phyloP scores from a whole-genome alignment of 805 yeast species.

The Candida xyloterini region DNA sequence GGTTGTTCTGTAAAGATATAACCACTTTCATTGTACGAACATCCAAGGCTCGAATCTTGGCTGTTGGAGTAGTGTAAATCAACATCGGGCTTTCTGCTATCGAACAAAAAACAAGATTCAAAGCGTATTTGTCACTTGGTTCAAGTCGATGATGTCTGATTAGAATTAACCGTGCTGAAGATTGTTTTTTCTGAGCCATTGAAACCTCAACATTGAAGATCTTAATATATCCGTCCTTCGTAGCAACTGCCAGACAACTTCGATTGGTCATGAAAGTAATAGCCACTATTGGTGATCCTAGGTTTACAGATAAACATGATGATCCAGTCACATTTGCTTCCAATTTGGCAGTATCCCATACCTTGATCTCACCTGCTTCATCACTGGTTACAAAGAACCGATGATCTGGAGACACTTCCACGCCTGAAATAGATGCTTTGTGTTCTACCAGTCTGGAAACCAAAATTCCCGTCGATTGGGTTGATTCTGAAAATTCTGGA shows the following conservation, averaged over 20 bases:
- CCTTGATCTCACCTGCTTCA: conserved; percentile 62
- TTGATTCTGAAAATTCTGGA: background rate
- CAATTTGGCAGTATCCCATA: conserved; percentile 74
- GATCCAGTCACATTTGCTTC: conserved; percentile 58
- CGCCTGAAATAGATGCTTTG: conserved; percentile 50
- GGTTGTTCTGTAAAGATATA: conserved; percentile 48
- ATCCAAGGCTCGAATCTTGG: conserved; percentile 53
- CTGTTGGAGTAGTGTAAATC: conserved; percentile 49
- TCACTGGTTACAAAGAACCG: conserved; percentile 76
- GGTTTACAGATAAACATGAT: conserved; percentile 44
- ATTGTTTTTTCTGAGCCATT: conserved; percentile 14
- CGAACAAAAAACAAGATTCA: conserved; percentile 41
- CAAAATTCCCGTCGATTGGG: conserved; percentile 40
- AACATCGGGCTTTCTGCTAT: conserved; percentile 42
- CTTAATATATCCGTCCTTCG: conserved; percentile 44
- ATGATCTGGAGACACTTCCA: conserved; percentile 59
- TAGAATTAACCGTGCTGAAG: conserved; percentile 22
- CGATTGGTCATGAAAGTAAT: conserved; percentile 51
- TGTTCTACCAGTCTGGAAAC: conserved; percentile 66
- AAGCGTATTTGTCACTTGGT: conserved; percentile 38
- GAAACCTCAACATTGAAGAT: conserved; percentile 39
- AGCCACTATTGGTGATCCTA: conserved; percentile 48
- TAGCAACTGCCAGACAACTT: conserved; percentile 56
- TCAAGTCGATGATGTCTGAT: conserved; percentile 43
- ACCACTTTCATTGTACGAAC: conserved; percentile 50